A percentile compares a stretch with the other conserved stretches of the same genome.
Conservation (phyloP, 2,329 filamentous ascomycete genomes). For the Fusarium musae region DNA sequence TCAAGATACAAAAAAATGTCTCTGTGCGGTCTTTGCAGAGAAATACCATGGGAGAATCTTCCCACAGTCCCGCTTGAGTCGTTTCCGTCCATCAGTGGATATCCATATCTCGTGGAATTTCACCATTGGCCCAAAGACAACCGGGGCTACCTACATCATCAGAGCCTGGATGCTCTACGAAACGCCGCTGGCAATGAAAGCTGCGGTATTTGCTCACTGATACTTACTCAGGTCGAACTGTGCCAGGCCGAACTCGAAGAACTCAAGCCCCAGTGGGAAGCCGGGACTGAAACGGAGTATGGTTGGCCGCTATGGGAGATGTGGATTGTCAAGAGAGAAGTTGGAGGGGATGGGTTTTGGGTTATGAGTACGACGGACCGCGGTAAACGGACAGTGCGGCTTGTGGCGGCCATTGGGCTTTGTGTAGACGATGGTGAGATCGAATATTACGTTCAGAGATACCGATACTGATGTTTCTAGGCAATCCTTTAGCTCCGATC, state of each 20-base stretch:
- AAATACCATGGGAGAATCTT: not conserved
- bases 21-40: not conserved
- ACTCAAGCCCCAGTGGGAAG: not conserved
- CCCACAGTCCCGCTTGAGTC: not conserved
- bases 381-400: not conserved
- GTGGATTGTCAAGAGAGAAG: not conserved
- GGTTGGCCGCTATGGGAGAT: conserved; percentile 9
- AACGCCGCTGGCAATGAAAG: accelerated
- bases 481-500: not conserved
- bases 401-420: conserved; percentile 5
- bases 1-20: not conserved
- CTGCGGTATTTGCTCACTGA: not conserved
- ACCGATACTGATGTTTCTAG: not conserved
- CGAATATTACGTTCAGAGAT: accelerated
- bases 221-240: not conserved
- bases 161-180: not conserved
- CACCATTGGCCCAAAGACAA: not conserved
- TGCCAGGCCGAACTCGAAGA: not conserved
- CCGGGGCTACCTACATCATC: not conserved
- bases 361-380: not conserved
- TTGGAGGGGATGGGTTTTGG: conserved; percentile 6
- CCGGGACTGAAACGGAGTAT: accelerated
- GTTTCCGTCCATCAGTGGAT: not conserved
- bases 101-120: not conserved
- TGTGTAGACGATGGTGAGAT: conserved; percentile 1